Evolutionary conservation across 208 protist species (phyloP).

Genomic region (Wallacemonas sp.): DNA sequence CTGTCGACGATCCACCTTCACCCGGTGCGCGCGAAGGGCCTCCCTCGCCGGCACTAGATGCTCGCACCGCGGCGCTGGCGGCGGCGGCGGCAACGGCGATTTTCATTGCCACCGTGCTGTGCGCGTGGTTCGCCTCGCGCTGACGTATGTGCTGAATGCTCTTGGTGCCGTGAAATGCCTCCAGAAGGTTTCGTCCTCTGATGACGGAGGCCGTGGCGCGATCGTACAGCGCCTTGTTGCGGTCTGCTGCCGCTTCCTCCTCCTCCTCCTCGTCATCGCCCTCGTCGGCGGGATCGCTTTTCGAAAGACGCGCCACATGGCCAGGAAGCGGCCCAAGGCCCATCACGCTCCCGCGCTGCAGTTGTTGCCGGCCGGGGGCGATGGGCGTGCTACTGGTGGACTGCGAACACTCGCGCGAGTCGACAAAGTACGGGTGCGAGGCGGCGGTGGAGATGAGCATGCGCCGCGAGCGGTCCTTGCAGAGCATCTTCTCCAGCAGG

Average conservation of each 20-base stretch:
- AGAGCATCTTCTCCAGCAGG: constrained; percentile 62
- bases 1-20: no score
- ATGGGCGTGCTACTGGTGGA: neutral
- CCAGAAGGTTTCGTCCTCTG: constrained; percentile 52
- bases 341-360: neutral
- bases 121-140: constrained; percentile 31
- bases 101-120: neutral
- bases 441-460: constrained; percentile 50
- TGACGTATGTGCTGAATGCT: constrained; percentile 43
- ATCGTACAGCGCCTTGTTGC: constrained; percentile 31
- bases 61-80: neutral
- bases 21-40: no score
- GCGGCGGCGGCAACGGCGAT: neutral
- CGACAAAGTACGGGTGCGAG: constrained; percentile 57
- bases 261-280: neutral
- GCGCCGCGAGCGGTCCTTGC: constrained; percentile 59
- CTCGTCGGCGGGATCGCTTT: neutral
- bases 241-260: no score
- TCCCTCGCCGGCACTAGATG: neutral
- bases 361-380: neutral
- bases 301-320: no score
- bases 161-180: constrained; percentile 62
- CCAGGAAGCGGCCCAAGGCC: no score
- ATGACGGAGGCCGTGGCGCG: constrained; percentile 40
- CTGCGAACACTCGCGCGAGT: constrained; percentile 5